phyloP scores from a whole-genome alignment of 2,329 filamentous ascomycete species.

The Colletotrichum truncatum region DNA sequence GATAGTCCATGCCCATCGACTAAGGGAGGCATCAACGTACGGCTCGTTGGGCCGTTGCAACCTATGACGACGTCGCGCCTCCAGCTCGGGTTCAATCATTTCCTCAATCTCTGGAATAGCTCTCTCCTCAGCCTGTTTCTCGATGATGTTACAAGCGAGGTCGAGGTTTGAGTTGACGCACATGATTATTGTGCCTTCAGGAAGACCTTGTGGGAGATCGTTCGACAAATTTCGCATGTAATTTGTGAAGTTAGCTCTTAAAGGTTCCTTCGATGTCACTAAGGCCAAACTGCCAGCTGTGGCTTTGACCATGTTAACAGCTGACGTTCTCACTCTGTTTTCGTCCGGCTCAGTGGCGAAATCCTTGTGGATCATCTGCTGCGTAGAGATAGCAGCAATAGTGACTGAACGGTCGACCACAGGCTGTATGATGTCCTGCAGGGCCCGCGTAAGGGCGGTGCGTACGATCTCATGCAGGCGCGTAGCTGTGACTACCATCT shows the following conservation, averaged over 20 bases:
- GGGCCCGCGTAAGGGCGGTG: constrained; percentile 85
- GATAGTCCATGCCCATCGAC: constrained; percentile 92
- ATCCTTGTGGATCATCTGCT: constrained; percentile 95
- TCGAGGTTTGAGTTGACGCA: constrained; percentile 99
- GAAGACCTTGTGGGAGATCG: constrained; percentile 81
- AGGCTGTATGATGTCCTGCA: constrained; percentile 96
- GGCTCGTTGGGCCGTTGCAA: constrained; percentile 81
- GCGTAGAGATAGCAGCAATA: constrained; percentile 95
- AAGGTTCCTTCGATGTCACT: constrained; percentile 97
- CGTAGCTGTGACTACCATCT: constrained; percentile 77
- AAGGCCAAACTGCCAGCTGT: constrained; percentile 93
- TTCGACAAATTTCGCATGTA: constrained; percentile 81
- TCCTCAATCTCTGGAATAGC: constrained; percentile 95
- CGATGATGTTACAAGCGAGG: constrained; percentile 90
- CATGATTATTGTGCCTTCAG: constrained; percentile 96
- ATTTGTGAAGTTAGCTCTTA: constrained; percentile 96
- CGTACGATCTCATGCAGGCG: constrained; percentile 82
- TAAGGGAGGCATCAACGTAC: constrained; percentile 84
- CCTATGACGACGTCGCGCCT: constrained; percentile 80
- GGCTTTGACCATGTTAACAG: constrained; percentile 93
- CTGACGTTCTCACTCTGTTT: constrained; percentile 84
- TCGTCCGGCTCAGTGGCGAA: constrained; percentile 94
- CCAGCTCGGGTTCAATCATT: constrained; percentile 84
- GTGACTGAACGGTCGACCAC: constrained; percentile 98
- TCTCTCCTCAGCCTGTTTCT: constrained; percentile 93